phyloP scores from a whole-genome alignment of 768 basidiomycete genomes.

The Coprinellus aureogranulatus region DNA sequence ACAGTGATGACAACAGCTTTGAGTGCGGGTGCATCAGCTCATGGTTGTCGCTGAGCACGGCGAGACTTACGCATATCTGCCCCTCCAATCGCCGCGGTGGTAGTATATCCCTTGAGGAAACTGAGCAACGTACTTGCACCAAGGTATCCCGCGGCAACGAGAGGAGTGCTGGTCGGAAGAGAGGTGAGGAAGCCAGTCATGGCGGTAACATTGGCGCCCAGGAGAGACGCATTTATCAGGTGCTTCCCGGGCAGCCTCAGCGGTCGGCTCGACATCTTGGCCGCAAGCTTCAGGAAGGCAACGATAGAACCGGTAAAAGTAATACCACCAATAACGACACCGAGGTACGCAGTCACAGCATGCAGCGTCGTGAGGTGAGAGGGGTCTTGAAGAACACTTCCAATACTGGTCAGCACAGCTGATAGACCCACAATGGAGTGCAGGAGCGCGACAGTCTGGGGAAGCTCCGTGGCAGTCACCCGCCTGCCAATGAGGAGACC shows the following conservation, averaged over 20 bases:
- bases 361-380: slow-evolving; percentile 72
- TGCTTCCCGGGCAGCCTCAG: slow-evolving; percentile 75
- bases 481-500: slow-evolving; percentile 77
- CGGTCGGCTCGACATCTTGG: slow-evolving; percentile 74
- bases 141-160: slow-evolving; percentile 76
- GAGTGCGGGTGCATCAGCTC: slow-evolving; percentile 8
- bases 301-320: slow-evolving; percentile 90
- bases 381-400: slow-evolving; percentile 70
- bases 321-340: slow-evolving; percentile 82
- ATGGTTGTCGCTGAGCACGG: slow-evolving; percentile 2
- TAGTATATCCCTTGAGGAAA: slow-evolving; percentile 84
- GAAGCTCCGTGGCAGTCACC: slow-evolving; percentile 84
- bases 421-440: slow-evolving; percentile 90
- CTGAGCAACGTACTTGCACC: slow-evolving; percentile 71
- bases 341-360: slow-evolving; percentile 80
- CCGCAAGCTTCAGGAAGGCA: slow-evolving; percentile 85
- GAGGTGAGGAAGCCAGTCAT: slow-evolving; percentile 77
- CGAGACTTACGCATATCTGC: slow-evolving; percentile 83
- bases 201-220: slow-evolving; percentile 67
- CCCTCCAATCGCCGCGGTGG: slow-evolving; percentile 88
- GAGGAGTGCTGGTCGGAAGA: slow-evolving; percentile 61
- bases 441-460: slow-evolving; percentile 74
- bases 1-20: slow-evolving; percentile 88
- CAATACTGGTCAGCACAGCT: slow-evolving; percentile 84
- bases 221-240: slow-evolving; percentile 66